Evolutionary conservation across 768 basidiomycete species (phyloP).

Genomic region (Hysterangium stoloniferum): DNA sequence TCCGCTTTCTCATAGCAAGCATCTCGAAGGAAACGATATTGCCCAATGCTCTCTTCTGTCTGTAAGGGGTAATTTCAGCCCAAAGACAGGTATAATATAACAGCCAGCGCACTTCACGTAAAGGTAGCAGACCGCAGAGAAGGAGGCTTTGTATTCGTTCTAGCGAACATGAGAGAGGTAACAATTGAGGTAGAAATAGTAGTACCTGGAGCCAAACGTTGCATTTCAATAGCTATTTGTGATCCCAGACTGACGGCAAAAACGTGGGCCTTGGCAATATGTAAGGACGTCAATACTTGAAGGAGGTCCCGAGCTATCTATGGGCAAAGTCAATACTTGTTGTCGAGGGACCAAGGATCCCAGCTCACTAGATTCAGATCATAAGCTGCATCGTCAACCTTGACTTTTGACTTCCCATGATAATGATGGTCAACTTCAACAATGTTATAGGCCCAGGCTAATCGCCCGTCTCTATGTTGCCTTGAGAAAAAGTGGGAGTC

Average conservation of each 20-base stretch:
- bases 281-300: not conserved
- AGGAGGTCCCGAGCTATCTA: not conserved
- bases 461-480: not conserved
- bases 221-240: not conserved
- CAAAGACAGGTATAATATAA: not conserved
- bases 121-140: not conserved
- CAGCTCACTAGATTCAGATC: not conserved
- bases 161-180: not conserved
- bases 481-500: not conserved
- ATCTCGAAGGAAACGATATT: not conserved
- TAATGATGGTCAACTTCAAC: not conserved
- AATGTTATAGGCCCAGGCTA: not conserved
- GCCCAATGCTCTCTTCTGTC: not conserved
- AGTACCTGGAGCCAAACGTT: not conserved
- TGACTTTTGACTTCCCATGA: not conserved
- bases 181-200: not conserved
- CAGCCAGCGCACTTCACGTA: not conserved
- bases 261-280: not conserved
- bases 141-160: not conserved
- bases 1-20: constrained; percentile 1
- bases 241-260: not conserved
- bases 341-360: not conserved
- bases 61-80: not conserved
- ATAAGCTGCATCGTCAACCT: not conserved
- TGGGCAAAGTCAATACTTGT: not conserved